Conservation (phyloP, 2,329 filamentous ascomycete species). For the Phialophora verrucosa region DNA sequence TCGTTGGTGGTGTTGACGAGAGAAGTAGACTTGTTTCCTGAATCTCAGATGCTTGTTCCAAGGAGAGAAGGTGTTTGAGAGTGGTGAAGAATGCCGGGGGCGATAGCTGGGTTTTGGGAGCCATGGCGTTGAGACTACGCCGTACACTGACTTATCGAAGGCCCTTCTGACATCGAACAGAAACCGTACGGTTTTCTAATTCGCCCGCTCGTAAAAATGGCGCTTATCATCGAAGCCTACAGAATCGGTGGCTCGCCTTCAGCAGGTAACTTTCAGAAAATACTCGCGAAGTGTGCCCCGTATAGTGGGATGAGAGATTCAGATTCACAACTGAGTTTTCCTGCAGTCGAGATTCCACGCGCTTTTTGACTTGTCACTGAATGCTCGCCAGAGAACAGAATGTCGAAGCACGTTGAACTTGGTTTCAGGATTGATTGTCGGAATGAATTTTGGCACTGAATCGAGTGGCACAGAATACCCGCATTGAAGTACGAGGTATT, state of each 20-base stretch:
- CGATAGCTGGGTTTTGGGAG: slow-evolving; percentile 37
- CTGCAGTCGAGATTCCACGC: background rate
- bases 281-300: background rate
- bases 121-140: background rate
- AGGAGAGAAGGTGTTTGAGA: slow-evolving; percentile 50
- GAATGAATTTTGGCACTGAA: too few species aligned
- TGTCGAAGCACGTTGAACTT: too few species aligned
- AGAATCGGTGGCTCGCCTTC: background rate
- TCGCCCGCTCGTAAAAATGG: background rate
- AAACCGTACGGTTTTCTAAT: background rate
- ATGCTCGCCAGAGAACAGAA: too few species aligned
- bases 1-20: slow-evolving; percentile 42
- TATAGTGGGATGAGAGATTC: background rate
- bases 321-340: background rate
- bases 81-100: slow-evolving; percentile 51
- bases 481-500: background rate
- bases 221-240: background rate
- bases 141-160: background rate
- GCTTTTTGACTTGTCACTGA: background rate
- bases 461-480: background rate
- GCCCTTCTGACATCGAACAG: background rate
- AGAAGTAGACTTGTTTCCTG: slow-evolving; percentile 50
- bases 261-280: background rate
- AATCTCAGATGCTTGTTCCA: slow-evolving; percentile 53
- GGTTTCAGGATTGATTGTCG: too few species aligned